Evolutionary conservation across 2,329 filamentous ascomycete species (phyloP), one percentile per base, ranked within the genome.

Genomic region (Phialophora verrucosa): DNA sequence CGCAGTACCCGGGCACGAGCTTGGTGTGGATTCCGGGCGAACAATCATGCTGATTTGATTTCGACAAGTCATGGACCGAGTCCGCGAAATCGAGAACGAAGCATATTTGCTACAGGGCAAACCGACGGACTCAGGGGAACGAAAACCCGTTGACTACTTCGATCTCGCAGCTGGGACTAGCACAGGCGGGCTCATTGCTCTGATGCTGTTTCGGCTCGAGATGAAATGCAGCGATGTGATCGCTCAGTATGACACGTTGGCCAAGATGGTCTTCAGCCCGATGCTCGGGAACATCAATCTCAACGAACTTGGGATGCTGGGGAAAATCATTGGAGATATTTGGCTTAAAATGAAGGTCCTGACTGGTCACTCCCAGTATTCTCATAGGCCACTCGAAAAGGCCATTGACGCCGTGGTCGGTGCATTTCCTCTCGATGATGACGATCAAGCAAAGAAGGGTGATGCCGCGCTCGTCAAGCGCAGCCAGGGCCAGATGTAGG

Each of bases 161-260:
- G 70, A 71, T 38, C 60, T 72, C 27, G 65, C 65, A 11, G 68
- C 66, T 20, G 71, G 69, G n/a, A 72, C 70, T n/a, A 71, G 69
- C 59, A 71, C 70, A 14, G 69, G 70, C 4, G 70, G 70, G 23
- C 62, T 72, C 17, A 67, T 70, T 59, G 70, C 70, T 25, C 64
- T 71, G 23, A 71, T 72, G 71, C 57, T 70, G 23, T 70, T 69
- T 53, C 66, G 68, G 7, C 59, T 72, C n/a, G 62, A 67, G 50
- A 70, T 72, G 71, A 63, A 59, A 47, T 64, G 66, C 42, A 59
- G 58, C 44, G 51, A 69, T 11, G 49, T 64, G n/a, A 66, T 71
- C 51, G 50, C 51, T 2, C 44, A 54, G 25, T 73, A 71, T 35
- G 32, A 67, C 10, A 51, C 25, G 7, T 55, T 71, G 49, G 63